Conservation (phyloP, 768 basidiomycete genomes). For the Auriscalpium microsporum region DNA sequence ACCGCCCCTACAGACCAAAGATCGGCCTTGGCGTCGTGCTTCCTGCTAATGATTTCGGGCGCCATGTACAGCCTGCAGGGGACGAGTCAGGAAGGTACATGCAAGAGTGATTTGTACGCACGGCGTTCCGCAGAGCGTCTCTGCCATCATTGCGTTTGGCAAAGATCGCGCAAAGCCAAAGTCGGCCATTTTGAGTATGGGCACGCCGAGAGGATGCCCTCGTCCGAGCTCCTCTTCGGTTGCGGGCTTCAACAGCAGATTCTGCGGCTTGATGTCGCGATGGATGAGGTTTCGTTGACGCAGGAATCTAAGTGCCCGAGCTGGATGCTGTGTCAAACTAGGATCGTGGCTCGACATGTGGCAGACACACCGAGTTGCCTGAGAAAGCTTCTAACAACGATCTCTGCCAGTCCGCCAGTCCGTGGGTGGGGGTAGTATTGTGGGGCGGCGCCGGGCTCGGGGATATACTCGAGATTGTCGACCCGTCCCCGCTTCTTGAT, state of each 20-base stretch:
- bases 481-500: constrained; percentile 97
- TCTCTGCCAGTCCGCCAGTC: constrained; percentile 83
- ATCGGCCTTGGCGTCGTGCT: constrained; percentile 96
- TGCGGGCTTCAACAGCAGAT: constrained; percentile 82
- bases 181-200: constrained; percentile 94
- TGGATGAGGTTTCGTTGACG: constrained; percentile 87
- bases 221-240: constrained; percentile 69
- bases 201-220: constrained; percentile 88
- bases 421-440: constrained; percentile 89
- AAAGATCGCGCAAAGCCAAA: constrained; percentile 95
- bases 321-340: constrained; percentile 30
- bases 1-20: constrained; percentile 98
- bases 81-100: neutral
- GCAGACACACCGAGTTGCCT: constrained; percentile 68
- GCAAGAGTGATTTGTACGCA: constrained; percentile 33
- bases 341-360: neutral
- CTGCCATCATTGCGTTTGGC: constrained; percentile 89
- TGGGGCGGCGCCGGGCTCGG: constrained; percentile 56
- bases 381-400: constrained; percentile 85
- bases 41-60: constrained; percentile 92
- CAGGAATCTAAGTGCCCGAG: constrained; percentile 88
- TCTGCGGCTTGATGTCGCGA: constrained; percentile 98
- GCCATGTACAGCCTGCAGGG: constrained; percentile 87
- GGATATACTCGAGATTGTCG: constrained; percentile 77
- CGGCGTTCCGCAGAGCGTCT: constrained; percentile 97